Conservation (phyloP, 176 grass and related monocot genomes). For the Oryza brachyantha region DNA sequence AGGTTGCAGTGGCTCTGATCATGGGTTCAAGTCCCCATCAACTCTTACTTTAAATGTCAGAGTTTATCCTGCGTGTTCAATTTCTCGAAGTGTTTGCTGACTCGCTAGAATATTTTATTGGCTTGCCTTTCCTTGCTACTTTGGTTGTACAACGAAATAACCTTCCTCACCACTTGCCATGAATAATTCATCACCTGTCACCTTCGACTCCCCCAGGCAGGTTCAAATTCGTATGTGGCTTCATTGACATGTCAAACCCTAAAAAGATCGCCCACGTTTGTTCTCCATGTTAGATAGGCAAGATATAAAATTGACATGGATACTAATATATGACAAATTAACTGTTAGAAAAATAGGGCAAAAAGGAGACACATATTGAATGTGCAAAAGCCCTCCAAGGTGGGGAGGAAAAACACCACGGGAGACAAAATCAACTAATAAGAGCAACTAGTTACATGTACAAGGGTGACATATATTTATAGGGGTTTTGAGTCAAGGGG, state of each 20-base stretch:
- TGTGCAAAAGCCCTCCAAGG: too few species aligned
- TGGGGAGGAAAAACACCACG: too few species aligned
- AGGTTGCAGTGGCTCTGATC: background rate
- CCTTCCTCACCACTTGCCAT: background rate
- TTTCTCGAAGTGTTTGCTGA: background rate
- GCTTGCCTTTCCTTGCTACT: background rate
- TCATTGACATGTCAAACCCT: too few species aligned
- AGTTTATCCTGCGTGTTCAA: background rate
- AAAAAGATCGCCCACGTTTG: too few species aligned
- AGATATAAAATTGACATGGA: too few species aligned
- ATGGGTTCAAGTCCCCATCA: background rate
- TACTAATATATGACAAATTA: background rate
- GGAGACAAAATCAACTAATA: too few species aligned
- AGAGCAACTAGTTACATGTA: too few species aligned
- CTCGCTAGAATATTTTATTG: slow-evolving; percentile 1
- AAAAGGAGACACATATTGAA: too few species aligned
- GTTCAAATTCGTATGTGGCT: background rate
- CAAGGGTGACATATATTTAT: too few species aligned
- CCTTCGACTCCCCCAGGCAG: background rate
- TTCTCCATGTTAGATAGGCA: too few species aligned
- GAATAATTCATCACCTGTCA: slow-evolving; percentile 21
- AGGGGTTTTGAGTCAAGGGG: too few species aligned
- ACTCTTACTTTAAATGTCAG: background rate
- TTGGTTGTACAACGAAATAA: background rate
- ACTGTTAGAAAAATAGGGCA: too few species aligned